Evolutionary conservation across 2,329 filamentous ascomycete species (phyloP), one percentile per base, ranked within the genome.

Genomic region (Emericellopsis atlantica): DNA sequence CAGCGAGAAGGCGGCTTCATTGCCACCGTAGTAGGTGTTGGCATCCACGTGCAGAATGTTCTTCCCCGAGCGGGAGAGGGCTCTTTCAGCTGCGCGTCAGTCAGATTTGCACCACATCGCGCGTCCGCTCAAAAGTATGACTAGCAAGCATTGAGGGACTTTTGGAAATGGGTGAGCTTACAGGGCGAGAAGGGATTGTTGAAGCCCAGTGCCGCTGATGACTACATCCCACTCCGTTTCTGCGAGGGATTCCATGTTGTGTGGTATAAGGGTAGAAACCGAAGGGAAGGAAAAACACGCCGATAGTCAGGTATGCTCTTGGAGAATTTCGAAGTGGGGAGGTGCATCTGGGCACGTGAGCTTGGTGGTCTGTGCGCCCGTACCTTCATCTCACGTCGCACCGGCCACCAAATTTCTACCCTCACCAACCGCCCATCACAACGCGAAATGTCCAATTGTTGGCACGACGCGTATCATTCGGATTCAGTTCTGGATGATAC

Each of bases 41-140:
- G 76, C 74, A 57, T 96, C 90, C 57, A 95, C 68, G 59, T 96
- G 90, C 45, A 96, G 74, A 49, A 95, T 76, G 53, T 86, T 92
- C 70, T 94, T 94, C 57, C 80, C 81, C 46, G 88, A 94, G 55
- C 89, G 82, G 50, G 90, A 96, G 52, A 96, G 74, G 54, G 90
- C 84, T 73, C 90, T 96, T 72, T 58, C 53, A 21, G n/a, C 16
- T n/a, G 21, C 22, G 45, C 26, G 54, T 57, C 53, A 57, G 57
- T 54, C 54, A 55, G 51, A 51, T 48, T 38, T 38, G 26, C 21
- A 18, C 29, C 40, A 38, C 23, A 31, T 40, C 32, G 12, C 9
- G 26, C 26, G 26, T 29, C 26, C 4, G 26, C 26, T 29, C 26
- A 29, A 7, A 29, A 12, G 8, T 3, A 29, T 29, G 26, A 7